Base-by-base conservation (phyloP, 2,329 filamentous ascomycete genomes). In the Escovopsis sp. region DNA sequence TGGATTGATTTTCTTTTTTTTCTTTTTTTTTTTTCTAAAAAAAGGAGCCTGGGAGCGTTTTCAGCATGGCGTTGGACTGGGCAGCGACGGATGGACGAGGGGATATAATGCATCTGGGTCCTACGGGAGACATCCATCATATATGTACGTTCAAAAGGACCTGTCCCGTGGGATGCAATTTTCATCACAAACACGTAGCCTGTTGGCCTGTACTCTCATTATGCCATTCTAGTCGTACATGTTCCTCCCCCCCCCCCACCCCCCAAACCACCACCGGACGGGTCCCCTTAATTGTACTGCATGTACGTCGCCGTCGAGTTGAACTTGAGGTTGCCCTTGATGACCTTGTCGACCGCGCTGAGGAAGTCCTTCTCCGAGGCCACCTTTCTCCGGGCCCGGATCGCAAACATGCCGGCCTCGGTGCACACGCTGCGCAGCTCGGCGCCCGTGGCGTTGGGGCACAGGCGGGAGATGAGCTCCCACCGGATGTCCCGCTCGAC, bases 271-370 rank as follows among this genome's bases (percentile, higher is more conserved):
- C 42, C 49, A 49, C 42, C 10, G 41, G 30, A 13, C 33, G 6
- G 15, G 8, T 42, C 41, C 44, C 34, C 46, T 54, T 94, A 96
- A 66, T 98, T 98, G 74, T 98, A 98, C 68, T 96, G 91, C 76
- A 91, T 91, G 69, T 98, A 98, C 48, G 84, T 87, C 39, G 91
- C 89, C 45, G 91, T 98, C 44, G 84, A 93, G 76, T 95, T 96
- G 74, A 98, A 98, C 77, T 98, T 98, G 61, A 94, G 71, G 65
- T 96, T 95, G 54, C 84, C 88, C 76, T 95, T 94, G 70, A 96
- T 96, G 49, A 98, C 91, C 78, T 98, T 98, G 72, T 98, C 91
- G 47, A 98, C 91, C 3, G 91, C 89, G 44, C 85, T 88, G 53
- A 98, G 67, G 67, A 98, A 98, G 66, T 98, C 91, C 75, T 98